These are phyloP conservation scores for Verticillium longisporum DNA, from an alignment of 2,329 filamentous ascomycete species.

Conservation along the genomic window DNA sequence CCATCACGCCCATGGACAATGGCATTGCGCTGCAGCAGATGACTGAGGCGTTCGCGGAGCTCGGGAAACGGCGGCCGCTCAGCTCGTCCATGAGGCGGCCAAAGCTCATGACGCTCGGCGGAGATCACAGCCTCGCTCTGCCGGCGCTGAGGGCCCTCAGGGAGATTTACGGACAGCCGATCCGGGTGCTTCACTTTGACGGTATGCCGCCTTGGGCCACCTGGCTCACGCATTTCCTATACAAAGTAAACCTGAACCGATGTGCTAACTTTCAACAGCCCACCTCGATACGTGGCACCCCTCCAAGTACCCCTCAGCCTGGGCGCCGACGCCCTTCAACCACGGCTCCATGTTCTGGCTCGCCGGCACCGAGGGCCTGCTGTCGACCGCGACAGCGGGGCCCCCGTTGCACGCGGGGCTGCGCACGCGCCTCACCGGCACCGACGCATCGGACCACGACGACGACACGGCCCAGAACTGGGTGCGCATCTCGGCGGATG, in stretches of 20 bases:
- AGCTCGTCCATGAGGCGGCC: slow-evolving; percentile 28
- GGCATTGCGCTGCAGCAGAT: slow-evolving; percentile 74
- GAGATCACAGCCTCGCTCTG: slow-evolving; percentile 66
- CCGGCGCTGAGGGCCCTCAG: slow-evolving; percentile 62
- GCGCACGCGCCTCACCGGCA: slow-evolving; percentile 65
- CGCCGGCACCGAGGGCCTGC: slow-evolving; percentile 71
- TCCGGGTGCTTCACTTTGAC: slow-evolving; percentile 71
- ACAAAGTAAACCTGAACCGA: neutral
- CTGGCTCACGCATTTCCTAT: too few relatives aligned
- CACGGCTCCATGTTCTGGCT: slow-evolving; percentile 93
- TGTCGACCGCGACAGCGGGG: slow-evolving; percentile 61
- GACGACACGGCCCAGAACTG: slow-evolving; percentile 72
- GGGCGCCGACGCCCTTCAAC: slow-evolving; percentile 67
- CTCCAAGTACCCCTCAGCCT: slow-evolving; percentile 69
- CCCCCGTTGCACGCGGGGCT: slow-evolving; percentile 78
- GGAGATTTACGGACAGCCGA: slow-evolving; percentile 51
- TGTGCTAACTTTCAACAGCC: slow-evolving; percentile 19
- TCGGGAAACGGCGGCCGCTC: slow-evolving; percentile 37
- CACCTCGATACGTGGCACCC: slow-evolving; percentile 87
- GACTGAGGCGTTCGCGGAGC: slow-evolving; percentile 70
- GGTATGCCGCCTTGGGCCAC: slow-evolving; percentile 17
- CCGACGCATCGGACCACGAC: slow-evolving; percentile 60
- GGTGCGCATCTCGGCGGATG: slow-evolving; percentile 72
- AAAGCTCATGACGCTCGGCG: slow-evolving; percentile 63
- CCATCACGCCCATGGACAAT: slow-evolving; percentile 82